Evolutionary conservation across 768 basidiomycete genomes (phyloP), one percentile per base, ranked within the genome.

Genomic region (Tulasnella sp.): DNA sequence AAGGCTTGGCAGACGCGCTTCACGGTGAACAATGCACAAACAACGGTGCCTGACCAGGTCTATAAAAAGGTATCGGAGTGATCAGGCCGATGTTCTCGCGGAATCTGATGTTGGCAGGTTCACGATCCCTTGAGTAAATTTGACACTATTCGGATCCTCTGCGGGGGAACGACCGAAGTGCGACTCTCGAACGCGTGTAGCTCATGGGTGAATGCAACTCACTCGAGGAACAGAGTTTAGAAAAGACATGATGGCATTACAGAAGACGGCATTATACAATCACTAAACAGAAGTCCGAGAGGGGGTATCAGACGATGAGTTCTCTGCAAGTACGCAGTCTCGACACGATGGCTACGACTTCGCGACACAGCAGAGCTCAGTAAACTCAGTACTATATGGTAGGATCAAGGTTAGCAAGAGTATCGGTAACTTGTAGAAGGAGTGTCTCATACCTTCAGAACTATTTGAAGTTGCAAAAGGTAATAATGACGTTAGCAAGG

Each of bases 401-500:
- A 37, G 9, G 6, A 37, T 69, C 28, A 69, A 69, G 31, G 64
- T 69, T 37, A 69, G 64, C 64, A 16, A 37, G n/a, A 69, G 6
- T 8, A 3, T 37, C 16, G 64, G 16, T 18, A 14, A 18, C 11
- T n/a, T 0, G 18, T 16, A 14, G 18, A 34, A 69, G 31, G 2
- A 9, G 54, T 24, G 16, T 69, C 64, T 69, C 64, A 16, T 69
- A 50, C 48, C 76, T 48, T 54, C 40, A 41, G 58, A 41, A 78
- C 77, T 78, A 22, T 60, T 42, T 31, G 37, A n/a, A 24, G 34
- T 37, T 22, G 64, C 3, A 18, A 60, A 28, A 14, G 12, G 77
- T 54, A 64, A 54, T 28, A 37, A 72, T 37, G 24, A 78, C 48
- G 77, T 58, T 22, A 64, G 50, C n/a, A 46, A 41, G 77, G 58